These are phyloP conservation scores for Lojkania enalia DNA, from an alignment of 2,329 filamentous ascomycete species.

Conservation along the genomic window DNA sequence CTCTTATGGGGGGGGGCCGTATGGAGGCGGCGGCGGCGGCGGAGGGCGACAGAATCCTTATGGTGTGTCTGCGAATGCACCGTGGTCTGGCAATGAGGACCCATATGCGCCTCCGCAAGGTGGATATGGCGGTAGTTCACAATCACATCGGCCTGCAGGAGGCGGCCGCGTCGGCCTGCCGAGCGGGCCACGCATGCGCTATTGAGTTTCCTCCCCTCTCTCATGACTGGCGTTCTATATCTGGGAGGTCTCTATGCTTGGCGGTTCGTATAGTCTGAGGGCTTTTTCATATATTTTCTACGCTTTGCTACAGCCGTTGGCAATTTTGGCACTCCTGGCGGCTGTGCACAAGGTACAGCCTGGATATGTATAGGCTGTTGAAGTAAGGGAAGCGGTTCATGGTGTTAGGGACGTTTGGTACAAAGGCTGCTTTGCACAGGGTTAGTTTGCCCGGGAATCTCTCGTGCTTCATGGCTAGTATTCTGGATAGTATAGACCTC, in stretches of 20 bases:
- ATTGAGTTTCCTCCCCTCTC: neutral
- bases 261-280: no score
- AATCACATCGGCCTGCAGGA: constrained; percentile 31
- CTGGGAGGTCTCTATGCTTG: neutral
- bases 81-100: constrained; percentile 38
- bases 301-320: no score
- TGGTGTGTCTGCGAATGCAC: constrained; percentile 37
- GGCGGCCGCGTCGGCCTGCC: constrained; percentile 42
- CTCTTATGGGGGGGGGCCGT: no score
- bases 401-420: constrained; percentile 9
- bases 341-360: no score
- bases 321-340: no score
- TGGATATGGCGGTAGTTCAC: constrained; percentile 11
- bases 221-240: constrained; percentile 7
- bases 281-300: no score
- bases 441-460: no score
- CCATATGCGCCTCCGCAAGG: constrained; percentile 33
- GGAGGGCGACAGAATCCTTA: constrained; percentile 33
- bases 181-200: constrained; percentile 45
- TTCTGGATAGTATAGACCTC: no score
- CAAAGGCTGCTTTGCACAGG: no score
- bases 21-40: constrained; percentile 21
- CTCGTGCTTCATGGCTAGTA: no score
- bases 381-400: neutral
- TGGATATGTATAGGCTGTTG: neutral